A percentile compares a stretch with the other conserved stretches of the same genome.
phyloP scores from a whole-genome alignment of 768 basidiomycete species.

The Amylocystis lapponica region DNA sequence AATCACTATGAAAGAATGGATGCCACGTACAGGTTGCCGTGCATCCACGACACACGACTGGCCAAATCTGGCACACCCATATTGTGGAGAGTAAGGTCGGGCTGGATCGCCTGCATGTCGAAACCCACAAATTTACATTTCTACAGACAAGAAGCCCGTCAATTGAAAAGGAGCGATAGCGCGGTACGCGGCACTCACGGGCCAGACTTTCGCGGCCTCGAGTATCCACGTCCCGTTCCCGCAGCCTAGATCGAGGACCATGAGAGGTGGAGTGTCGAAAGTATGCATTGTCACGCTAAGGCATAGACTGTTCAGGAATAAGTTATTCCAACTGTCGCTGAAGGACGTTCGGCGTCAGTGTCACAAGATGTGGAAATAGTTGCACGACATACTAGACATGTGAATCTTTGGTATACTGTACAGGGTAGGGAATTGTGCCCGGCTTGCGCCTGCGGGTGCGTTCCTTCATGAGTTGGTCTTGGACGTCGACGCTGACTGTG shows the following conservation, averaged over 20 bases:
- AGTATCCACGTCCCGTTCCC: constrained; percentile 69
- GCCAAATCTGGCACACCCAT: constrained; percentile 31
- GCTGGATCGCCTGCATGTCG: constrained; percentile 52
- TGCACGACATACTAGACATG: constrained; percentile 45
- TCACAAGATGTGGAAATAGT: not conserved
- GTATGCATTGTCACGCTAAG: constrained; percentile 47
- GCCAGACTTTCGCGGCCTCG: constrained; percentile 63
- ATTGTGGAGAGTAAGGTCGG: constrained; percentile 33
- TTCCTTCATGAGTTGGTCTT: constrained; percentile 35
- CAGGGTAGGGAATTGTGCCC: constrained; percentile 51
- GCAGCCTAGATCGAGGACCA: constrained; percentile 65
- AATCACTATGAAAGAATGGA: not conserved
- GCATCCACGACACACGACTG: constrained; percentile 56
- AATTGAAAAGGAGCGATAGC: no score
- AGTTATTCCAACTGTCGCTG: constrained; percentile 69
- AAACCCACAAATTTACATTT: constrained; percentile 59
- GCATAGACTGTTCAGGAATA: constrained; percentile 51
- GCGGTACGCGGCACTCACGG: constrained; percentile 37
- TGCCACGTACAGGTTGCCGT: constrained; percentile 55
- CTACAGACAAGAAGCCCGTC: no score
- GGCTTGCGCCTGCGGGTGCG: constrained; percentile 30
- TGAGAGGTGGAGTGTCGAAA: constrained; percentile 43
- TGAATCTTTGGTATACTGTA: constrained; percentile 41
- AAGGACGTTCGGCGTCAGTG: not conserved
- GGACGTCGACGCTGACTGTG: constrained; percentile 34